Percentiles rank a stretch among this genome's conserved stretches.
phyloP scores from a whole-genome alignment of 768 basidiomycete genomes.

The Boletus subcaerulescens region DNA sequence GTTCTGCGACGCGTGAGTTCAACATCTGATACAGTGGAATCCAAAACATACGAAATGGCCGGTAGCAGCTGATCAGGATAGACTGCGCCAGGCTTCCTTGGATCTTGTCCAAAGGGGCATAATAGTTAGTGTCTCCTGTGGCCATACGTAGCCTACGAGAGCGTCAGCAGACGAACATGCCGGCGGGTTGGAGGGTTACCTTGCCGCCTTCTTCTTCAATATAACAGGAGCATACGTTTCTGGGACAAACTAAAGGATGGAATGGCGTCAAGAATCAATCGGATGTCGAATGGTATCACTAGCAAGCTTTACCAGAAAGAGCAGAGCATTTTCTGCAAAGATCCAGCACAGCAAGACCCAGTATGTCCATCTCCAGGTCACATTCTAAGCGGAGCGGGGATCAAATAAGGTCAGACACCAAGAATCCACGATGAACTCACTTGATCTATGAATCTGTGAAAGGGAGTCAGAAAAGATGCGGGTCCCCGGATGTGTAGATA shows the following conservation, averaged over 20 bases:
- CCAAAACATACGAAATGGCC: slow-evolving; percentile 62
- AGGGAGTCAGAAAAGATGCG: neutral
- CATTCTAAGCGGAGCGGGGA: slow-evolving; percentile 36
- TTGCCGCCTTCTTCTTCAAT: slow-evolving; percentile 54
- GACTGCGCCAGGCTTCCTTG: slow-evolving; percentile 12
- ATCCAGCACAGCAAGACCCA: slow-evolving; percentile 70
- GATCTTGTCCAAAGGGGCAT: slow-evolving; percentile 53
- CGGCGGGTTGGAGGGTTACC: slow-evolving; percentile 30
- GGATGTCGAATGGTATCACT: no score
- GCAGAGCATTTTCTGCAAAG: slow-evolving; percentile 46
- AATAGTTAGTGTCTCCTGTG: slow-evolving; percentile 52
- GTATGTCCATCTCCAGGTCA: slow-evolving; percentile 77
- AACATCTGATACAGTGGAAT: neutral
- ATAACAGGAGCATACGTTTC: slow-evolving; percentile 71
- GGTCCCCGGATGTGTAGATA: neutral
- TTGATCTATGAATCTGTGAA: slow-evolving; percentile 64
- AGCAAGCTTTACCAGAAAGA: slow-evolving; percentile 45
- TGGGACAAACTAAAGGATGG: slow-evolving; percentile 50
- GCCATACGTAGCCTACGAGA: slow-evolving; percentile 43
- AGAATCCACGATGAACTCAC: slow-evolving; percentile 28
- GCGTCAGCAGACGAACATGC: neutral
- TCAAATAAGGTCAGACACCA: slow-evolving; percentile 1
- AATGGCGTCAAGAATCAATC: neutral
- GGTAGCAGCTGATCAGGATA: slow-evolving; percentile 58
- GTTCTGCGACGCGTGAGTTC: slow-evolving; percentile 37